Evolutionary conservation across 208 protist species (phyloP), one percentile per base, ranked within the genome.

Genomic region (Porcisia deanei): DNA sequence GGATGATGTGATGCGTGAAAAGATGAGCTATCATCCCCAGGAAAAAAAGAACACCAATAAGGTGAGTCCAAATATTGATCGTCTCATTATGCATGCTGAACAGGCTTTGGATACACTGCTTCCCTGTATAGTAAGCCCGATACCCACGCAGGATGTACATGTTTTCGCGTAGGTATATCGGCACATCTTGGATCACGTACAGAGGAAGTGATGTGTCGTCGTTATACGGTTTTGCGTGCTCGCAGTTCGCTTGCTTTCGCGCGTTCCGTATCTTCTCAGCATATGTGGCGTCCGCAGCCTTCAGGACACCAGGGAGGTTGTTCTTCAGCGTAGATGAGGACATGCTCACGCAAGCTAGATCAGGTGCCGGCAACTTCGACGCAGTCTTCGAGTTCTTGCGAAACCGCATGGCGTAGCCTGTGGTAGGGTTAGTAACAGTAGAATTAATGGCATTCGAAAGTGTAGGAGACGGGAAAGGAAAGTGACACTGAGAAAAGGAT

Each of bases 61-160:
- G 77, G 81, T 97, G 94, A 0, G 88, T 90, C 91, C 90, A 96
- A 25, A 97, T 80, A 72, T 97, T 97, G 58, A 95, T 71, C 25
- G 91, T 91, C 72, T 97, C 94, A 80, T 97, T 97, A 83, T 97
- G 94, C 80, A 92, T 76, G 22, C 80, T 72, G 63, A 94, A 83
- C 2, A 96, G 63, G 52, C 92, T 96, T 6, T 75, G 71, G 22
- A 96, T n/a, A 53, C 84, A 89, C 81, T 82, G 79, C 22, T 30
- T 34, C 0, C 86, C 88, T 1, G 80, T 85, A 78, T 96, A 96
- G 74, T 89, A 86, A 59, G 84, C 83, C 20, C 92, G 84, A 82
- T 96, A 96, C 43, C 88, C 84, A 1, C 71, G 75, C 1, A 81
- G 71, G 45, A 96, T 91, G 81, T 85, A 91, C 8, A 54, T 2